phyloP scores from a whole-genome alignment of 169 alveolate genomes.

The Toxoplasma gondii region DNA sequence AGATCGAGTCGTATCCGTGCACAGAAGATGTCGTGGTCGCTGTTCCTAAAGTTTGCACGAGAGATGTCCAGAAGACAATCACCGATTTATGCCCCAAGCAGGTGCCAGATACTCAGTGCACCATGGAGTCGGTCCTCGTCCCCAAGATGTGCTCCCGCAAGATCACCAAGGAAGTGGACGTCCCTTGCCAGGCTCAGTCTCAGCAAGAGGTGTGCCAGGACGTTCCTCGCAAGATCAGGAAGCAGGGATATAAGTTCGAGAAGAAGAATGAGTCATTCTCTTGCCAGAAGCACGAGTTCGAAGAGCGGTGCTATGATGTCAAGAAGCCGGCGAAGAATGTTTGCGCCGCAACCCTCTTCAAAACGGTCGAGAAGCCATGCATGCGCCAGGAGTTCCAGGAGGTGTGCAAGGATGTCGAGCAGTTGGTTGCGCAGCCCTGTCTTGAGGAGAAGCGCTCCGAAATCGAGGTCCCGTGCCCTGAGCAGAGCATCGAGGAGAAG shows the following conservation, averaged over 20 bases:
- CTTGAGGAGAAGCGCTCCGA: neutral
- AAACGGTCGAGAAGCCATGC: neutral
- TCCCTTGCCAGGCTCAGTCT: neutral
- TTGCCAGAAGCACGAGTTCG: neutral
- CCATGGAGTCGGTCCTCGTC: neutral
- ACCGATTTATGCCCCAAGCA: neutral
- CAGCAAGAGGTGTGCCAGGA: constrained; percentile 1
- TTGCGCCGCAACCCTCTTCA: neutral
- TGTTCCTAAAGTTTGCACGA: neutral
- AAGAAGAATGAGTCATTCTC: neutral
- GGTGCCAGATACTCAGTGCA: neutral
- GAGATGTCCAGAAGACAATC: neutral
- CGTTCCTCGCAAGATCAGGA: neutral
- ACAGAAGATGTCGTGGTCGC: neutral
- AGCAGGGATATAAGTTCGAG: neutral
- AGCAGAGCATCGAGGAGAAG: neutral
- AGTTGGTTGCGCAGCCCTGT: neutral
- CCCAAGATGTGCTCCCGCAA: neutral
- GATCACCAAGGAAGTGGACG: neutral
- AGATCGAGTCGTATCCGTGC: constrained; percentile 23
- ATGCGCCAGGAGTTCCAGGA: neutral
- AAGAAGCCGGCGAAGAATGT: neutral
- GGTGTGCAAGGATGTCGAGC: neutral
- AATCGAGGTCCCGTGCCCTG: constrained; percentile 17
- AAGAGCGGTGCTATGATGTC: constrained; percentile 15